Evolutionary conservation across 2,329 filamentous ascomycete genomes (phyloP).

Genomic region (Fusarium keratoplasticum): DNA sequence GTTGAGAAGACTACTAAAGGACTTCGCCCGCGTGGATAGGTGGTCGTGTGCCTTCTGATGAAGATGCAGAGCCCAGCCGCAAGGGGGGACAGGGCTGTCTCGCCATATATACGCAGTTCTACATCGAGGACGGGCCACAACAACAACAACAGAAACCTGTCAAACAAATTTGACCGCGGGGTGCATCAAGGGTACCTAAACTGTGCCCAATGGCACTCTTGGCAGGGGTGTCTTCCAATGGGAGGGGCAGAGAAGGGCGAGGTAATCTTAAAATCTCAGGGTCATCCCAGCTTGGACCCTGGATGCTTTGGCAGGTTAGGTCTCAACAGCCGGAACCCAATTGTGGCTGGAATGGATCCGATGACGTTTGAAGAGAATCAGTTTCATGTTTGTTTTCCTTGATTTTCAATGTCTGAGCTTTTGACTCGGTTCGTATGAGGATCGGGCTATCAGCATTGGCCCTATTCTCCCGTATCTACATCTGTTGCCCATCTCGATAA

Average conservation of each 20-base stretch:
- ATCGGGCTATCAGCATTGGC: not conserved
- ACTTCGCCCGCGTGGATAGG: constrained; percentile 29
- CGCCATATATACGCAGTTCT: constrained; percentile 19
- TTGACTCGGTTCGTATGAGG: not conserved
- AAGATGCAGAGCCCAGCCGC: not conserved
- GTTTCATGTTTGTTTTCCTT: not conserved
- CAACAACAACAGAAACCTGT: not conserved
- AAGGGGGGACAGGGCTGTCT: not conserved
- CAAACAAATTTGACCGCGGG: constrained; percentile 10
- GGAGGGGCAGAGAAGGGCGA: constrained; percentile 7
- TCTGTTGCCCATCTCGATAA: not conserved
- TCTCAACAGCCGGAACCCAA: constrained; percentile 28
- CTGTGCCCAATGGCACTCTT: constrained; percentile 8
- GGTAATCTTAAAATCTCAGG: constrained; percentile 35
- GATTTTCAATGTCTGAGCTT: not conserved
- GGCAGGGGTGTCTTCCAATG: constrained; percentile 31
- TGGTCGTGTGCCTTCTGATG: not conserved
- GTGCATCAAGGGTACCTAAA: constrained; percentile 34
- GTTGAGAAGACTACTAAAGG: constrained; percentile 27
- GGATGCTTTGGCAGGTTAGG: constrained; percentile 13
- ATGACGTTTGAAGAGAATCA: not conserved
- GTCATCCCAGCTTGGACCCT: constrained; percentile 24
- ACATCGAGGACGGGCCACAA: not conserved
- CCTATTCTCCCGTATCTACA: not conserved
- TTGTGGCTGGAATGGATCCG: constrained; percentile 17